These are phyloP conservation scores for Salinomyces thailandicus DNA, from an alignment of 2,329 filamentous ascomycete genomes.

Conservation along the genomic window DNA sequence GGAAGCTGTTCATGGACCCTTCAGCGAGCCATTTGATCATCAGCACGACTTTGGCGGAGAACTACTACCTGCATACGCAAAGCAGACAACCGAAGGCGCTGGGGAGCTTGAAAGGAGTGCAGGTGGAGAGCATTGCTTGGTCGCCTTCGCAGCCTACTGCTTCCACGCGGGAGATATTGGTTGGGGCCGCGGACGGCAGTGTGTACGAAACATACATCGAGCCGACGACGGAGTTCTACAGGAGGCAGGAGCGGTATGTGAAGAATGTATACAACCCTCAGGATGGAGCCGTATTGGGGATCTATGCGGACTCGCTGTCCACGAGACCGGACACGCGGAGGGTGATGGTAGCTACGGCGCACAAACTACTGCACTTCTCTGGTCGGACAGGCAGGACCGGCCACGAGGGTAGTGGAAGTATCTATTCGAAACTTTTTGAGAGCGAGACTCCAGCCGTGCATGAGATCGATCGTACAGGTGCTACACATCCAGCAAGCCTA, in stretches of 20 bases:
- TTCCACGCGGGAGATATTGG: constrained; percentile 84
- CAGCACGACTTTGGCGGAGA: constrained; percentile 83
- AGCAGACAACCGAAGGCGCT: constrained; percentile 78
- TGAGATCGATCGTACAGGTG: constrained; percentile 54
- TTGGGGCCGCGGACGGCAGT: constrained; percentile 87
- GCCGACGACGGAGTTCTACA: constrained; percentile 86
- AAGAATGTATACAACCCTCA: constrained; percentile 72
- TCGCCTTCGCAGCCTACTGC: constrained; percentile 86
- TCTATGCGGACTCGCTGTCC: constrained; percentile 69
- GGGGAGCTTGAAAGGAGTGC: constrained; percentile 70
- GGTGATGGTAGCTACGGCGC: constrained; percentile 70
- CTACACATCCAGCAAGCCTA: constrained; percentile 53
- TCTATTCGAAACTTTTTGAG: constrained; percentile 83
- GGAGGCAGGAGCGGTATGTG: constrained; percentile 85
- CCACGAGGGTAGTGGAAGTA: constrained; percentile 68
- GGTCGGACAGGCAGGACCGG: constrained; percentile 64
- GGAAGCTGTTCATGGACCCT: constrained; percentile 93
- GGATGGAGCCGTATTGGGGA: constrained; percentile 72
- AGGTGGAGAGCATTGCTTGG: constrained; percentile 87
- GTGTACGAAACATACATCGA: constrained; percentile 95
- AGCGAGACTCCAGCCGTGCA: constrained; percentile 68
- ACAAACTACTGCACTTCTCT: constrained; percentile 66
- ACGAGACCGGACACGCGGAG: constrained; percentile 62
- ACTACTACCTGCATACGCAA: constrained; percentile 95
- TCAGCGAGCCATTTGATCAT: constrained; percentile 91